Conservation (phyloP, 176 grass and related monocot genomes). For the Microstegium vimineum region DNA sequence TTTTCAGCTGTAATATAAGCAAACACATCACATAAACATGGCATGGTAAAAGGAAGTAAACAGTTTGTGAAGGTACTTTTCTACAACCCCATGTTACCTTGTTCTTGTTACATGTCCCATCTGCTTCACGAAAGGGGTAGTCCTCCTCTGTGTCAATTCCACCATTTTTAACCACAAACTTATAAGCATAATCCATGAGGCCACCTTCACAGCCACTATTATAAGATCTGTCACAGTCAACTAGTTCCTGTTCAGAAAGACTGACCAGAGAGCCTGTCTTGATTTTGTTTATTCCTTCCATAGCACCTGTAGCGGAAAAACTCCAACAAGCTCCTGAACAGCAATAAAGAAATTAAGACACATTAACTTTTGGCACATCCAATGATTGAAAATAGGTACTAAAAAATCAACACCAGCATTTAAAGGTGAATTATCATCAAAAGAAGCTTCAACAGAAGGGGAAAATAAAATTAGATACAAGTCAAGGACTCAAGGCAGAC, state of each 20-base stretch:
- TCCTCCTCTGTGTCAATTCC: constrained; percentile 89
- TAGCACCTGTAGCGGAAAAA: constrained; percentile 90
- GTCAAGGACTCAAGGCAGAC: not conserved
- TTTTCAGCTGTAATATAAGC: constrained; percentile 61
- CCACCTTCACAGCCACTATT: constrained; percentile 78
- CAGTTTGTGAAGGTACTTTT: constrained; percentile 1
- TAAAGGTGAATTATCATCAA: not conserved
- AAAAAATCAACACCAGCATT: not conserved
- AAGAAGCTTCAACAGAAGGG: not conserved
- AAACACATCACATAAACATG: constrained; percentile 21
- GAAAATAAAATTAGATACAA: not conserved
- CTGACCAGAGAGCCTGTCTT: constrained; percentile 67
- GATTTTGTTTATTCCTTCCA: constrained; percentile 98
- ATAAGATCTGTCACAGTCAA: constrained; percentile 84
- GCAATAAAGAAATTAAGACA: constrained; percentile 13
- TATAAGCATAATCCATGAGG: constrained; percentile 89
- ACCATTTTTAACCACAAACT: constrained; percentile 81
- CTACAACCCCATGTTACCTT: constrained; percentile 46
- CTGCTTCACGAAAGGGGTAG: constrained; percentile 61
- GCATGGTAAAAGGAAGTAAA: not conserved
- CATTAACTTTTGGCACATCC: not conserved
- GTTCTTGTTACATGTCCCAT: constrained; percentile 70
- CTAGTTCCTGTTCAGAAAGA: constrained; percentile 86
- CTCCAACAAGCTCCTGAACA: constrained; percentile 89
- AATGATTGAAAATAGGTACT: not conserved